Conservation (phyloP, 2,329 filamentous ascomycete species). For the Penicillium frequentans region DNA sequence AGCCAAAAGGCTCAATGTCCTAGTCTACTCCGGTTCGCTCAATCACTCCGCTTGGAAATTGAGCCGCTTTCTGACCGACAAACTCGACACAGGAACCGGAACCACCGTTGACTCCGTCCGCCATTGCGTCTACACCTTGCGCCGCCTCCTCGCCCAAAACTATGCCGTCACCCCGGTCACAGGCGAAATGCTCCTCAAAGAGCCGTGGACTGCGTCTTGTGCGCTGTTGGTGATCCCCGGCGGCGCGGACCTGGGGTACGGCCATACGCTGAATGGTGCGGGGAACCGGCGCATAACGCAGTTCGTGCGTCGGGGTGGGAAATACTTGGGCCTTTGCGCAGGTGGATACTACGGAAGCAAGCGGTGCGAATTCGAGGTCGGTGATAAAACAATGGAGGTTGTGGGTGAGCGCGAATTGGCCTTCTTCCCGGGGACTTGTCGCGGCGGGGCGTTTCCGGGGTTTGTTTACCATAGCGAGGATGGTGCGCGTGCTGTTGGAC, state of each 20-base stretch:
- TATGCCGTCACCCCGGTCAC: constrained; percentile 90
- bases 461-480: constrained; percentile 89
- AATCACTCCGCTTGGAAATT: constrained; percentile 25
- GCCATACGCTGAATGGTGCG: constrained; percentile 78
- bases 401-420: constrained; percentile 79
- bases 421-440: constrained; percentile 84
- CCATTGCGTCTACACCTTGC: constrained; percentile 83
- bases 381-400: constrained; percentile 77
- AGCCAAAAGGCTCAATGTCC: constrained; percentile 75
- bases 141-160: constrained; percentile 79
- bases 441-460: constrained; percentile 82
- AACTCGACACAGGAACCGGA: constrained; percentile 64
- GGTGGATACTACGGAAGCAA: constrained; percentile 86
- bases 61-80: constrained; percentile 29
- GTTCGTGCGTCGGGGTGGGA: constrained; percentile 81
- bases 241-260: constrained; percentile 91
- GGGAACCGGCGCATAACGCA: constrained; percentile 83
- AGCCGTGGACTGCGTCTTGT: constrained; percentile 87
- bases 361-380: constrained; percentile 88
- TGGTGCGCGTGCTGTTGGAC: constrained; percentile 70
- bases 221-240: constrained; percentile 89
- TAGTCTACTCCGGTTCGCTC: constrained; percentile 80
- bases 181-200: constrained; percentile 76
- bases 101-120: constrained; percentile 85
- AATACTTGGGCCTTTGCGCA: constrained; percentile 89